Evolutionary conservation across 2,329 filamentous ascomycete species (phyloP).

Genomic region (Nemania sp.): DNA sequence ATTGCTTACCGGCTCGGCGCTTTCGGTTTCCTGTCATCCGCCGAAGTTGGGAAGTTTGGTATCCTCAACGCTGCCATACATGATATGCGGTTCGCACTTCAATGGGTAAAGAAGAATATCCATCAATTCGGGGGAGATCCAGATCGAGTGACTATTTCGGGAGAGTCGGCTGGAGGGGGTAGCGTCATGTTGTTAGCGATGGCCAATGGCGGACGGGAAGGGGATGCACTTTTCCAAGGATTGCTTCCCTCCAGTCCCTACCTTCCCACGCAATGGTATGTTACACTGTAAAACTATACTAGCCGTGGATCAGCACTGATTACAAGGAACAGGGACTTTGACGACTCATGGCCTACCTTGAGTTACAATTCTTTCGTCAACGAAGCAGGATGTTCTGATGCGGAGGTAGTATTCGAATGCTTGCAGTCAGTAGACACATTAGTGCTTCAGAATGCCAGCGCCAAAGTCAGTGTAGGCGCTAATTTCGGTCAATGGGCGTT

Average conservation of each 20-base stretch:
- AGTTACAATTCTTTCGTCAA: conserved; percentile 42
- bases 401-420: conserved; percentile 41
- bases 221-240: conserved; percentile 51
- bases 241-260: conserved; percentile 50
- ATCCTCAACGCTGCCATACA: conserved; percentile 53
- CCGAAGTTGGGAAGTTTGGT: conserved; percentile 44
- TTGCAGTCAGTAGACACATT: conserved; percentile 40
- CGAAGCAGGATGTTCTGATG: conserved; percentile 39
- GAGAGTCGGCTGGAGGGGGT: conserved; percentile 58
- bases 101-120: conserved; percentile 58
- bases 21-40: conserved; percentile 55
- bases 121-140: conserved; percentile 56
- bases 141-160: conserved; percentile 55
- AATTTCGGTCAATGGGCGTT: conserved; percentile 42
- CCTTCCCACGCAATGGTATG: conserved; percentile 55
- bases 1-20: conserved; percentile 48
- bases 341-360: conserved; percentile 37
- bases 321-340: conserved; percentile 33
- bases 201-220: conserved; percentile 49
- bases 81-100: conserved; percentile 51
- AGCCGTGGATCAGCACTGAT: neutral
- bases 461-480: conserved; percentile 33
- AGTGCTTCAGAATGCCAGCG: conserved; percentile 43
- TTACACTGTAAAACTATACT: neutral
- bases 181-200: conserved; percentile 51